Evolutionary conservation across 2,329 filamentous ascomycete species (phyloP).

Genomic region (Dothistroma pini): DNA sequence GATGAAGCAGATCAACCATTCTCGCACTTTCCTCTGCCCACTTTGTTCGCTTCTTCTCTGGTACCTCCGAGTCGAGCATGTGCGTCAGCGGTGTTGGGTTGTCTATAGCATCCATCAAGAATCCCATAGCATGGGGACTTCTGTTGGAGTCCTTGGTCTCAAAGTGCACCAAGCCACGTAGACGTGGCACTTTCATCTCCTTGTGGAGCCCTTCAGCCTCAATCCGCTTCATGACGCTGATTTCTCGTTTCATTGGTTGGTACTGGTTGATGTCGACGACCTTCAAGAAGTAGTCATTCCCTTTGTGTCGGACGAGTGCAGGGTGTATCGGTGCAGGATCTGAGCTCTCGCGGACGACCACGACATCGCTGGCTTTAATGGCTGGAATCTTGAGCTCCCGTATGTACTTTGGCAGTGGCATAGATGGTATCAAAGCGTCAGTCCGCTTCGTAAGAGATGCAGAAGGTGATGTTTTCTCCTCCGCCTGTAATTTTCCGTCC

Average conservation of each 20-base stretch:
- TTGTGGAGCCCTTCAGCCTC: conserved; percentile 28
- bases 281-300: conserved; percentile 33
- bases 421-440: conserved; percentile 26
- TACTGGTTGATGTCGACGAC: conserved; percentile 31
- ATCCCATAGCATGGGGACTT: conserved; percentile 31
- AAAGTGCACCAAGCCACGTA: conserved; percentile 31
- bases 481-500: conserved; percentile 26
- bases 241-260: conserved; percentile 34
- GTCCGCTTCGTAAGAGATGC: conserved; percentile 22
- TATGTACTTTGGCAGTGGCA: conserved; percentile 36
- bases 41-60: conserved; percentile 29
- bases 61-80: conserved; percentile 31
- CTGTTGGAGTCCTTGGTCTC: conserved; percentile 9
- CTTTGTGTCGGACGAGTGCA: conserved; percentile 17
- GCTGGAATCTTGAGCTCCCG: conserved; percentile 27
- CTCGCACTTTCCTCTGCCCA: conserved; percentile 32
- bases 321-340: conserved; percentile 31
- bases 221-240: conserved; percentile 31
- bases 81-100: conserved; percentile 32
- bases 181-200: conserved; percentile 30
- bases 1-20: conserved; percentile 34
- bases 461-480: conserved; percentile 24
- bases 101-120: conserved; percentile 34
- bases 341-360: conserved; percentile 24
- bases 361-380: conserved; percentile 26